Base-by-base conservation (phyloP, 805 yeast genomes). In the Wickerhamiella kazuoi region DNA sequence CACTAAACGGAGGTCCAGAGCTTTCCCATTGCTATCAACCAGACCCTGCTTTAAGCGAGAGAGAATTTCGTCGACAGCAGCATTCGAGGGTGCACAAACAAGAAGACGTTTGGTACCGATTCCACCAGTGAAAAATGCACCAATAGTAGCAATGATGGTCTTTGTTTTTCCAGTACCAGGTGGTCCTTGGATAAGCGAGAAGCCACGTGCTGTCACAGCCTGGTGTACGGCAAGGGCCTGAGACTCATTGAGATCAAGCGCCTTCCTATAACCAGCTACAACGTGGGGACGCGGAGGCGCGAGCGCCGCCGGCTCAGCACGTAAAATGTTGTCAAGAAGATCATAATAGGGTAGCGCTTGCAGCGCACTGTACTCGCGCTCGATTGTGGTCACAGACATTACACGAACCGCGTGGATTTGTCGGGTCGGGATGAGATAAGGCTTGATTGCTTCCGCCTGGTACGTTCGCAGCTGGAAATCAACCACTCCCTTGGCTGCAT, bases 161-260 rank as follows among this genome's bases (percentile, higher is more conserved):
- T 87, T 93, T 1, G 99, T 93, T 56, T 90, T 90, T 64, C 99
- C 99, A 0, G 97, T 87, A 58, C 99, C 99, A 0, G 99, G 99
- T 0, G 99, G 99, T 42, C 63, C 99, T 60, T 90, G 98, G 56
- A 90, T 86, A 39, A 90, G 64, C 0, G 93, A 76, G 53, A 90
- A 83, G 0, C 98, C 99, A 1, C 65, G 64, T 7, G 69, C 63
- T 19, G 64, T 56, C 23, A 74, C 71, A 0, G 94, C 70, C 1
- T 83, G 81, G 11, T 76, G 65, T 42, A 90, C 81, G 0, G 98
- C 98, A 23, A 61, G 66, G 0, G 97, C 97, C 59, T 90, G 99
- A 0, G 98, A 87, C 21, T 69, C 67, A 59, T 93, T 90, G 29
- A 86, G 79, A 17, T 68, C 63, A 48, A 73, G 78, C 8, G 64